Evolutionary conservation across 2,329 filamentous ascomycete species (phyloP).

Genomic region (Allantophomopsis cytisporea): DNA sequence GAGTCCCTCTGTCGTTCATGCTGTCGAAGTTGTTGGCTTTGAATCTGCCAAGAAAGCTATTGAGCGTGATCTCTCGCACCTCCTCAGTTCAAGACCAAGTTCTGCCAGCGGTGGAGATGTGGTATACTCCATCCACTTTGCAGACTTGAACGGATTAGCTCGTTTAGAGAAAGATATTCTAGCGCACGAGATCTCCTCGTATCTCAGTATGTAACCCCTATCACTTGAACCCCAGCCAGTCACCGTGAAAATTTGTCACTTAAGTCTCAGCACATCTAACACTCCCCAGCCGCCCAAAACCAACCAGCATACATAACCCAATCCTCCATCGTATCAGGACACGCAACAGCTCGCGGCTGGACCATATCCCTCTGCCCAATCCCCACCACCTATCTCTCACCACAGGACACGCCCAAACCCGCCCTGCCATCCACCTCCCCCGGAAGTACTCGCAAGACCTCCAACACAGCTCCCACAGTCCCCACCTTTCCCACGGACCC

Average conservation of each 20-base stretch:
- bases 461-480: conserved; percentile 1
- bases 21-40: conserved; percentile 3
- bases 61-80: conserved; percentile 8
- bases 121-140: conserved; percentile 12
- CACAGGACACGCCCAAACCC: conserved; percentile 2
- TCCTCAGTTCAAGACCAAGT: conserved; percentile 5
- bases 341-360: conserved; percentile 10
- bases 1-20: conserved; percentile 8
- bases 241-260: no score
- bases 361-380: conserved; percentile 11
- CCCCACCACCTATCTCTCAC: conserved; percentile 4
- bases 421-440: conserved; percentile 3
- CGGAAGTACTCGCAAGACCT: neutral
- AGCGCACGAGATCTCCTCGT: conserved; percentile 12
- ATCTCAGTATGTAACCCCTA: conserved; percentile 6
- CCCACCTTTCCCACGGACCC: conserved; percentile 3
- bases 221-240: no score
- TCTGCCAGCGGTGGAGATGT: neutral
- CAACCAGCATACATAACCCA: conserved; percentile 8
- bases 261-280: neutral
- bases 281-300: conserved; percentile 6
- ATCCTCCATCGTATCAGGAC: conserved; percentile 8
- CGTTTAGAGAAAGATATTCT: conserved; percentile 12
- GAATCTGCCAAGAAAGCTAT: conserved; percentile 11
- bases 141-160: conserved; percentile 14